Base-by-base conservation (phyloP, 495 filamentous ascomycete genomes). In the Penicillium maclennaniae region DNA sequence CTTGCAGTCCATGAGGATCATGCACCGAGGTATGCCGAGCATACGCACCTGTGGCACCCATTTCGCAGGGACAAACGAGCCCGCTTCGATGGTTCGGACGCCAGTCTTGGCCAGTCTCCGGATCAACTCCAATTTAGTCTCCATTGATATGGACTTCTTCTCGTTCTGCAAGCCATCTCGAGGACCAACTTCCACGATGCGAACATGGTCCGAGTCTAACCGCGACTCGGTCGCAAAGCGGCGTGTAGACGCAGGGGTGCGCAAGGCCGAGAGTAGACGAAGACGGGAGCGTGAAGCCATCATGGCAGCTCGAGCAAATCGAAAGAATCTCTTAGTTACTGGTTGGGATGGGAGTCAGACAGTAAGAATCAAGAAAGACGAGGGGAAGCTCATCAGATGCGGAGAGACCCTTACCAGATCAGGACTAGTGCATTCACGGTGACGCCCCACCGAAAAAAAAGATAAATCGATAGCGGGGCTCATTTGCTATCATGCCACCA, bases 81-180 rank as follows among this genome's bases (percentile, higher is more conserved):
- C 93, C 20, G 93, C 93, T 69, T 98, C 93, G 56, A 98, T 96
- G 41, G 86, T 87, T 4, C 78, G 80, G 19, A 98, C 74, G 0
- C 93, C 93, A 0, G 92, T 93, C 60, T 81, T 82, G n/a, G 91
- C 87, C 39, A 98, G 74, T 50, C 82, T 78, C 56, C 85, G 75
- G 45, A 97, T 87, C 49, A 97, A 70, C 54, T 95, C 83, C 34
- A 97, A 79, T 70, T 97, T 98, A 4, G 87, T 96, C 37, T 81
- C 80, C 49, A 92, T 72, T 17, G 88, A 73, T 54, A 98, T 89
- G 2, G 80, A 77, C 57, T 79, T 86, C 74, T 93, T 93, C 74
- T 97, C 95, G 65, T 97, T 97, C 74, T 98, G 93, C 47, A 98
- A 73, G 39, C 93, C 93, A 76, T 98, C 93, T 56, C 93, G 82